phyloP scores from a whole-genome alignment of 148 eudicot genomes.

The Spergularia marina region DNA sequence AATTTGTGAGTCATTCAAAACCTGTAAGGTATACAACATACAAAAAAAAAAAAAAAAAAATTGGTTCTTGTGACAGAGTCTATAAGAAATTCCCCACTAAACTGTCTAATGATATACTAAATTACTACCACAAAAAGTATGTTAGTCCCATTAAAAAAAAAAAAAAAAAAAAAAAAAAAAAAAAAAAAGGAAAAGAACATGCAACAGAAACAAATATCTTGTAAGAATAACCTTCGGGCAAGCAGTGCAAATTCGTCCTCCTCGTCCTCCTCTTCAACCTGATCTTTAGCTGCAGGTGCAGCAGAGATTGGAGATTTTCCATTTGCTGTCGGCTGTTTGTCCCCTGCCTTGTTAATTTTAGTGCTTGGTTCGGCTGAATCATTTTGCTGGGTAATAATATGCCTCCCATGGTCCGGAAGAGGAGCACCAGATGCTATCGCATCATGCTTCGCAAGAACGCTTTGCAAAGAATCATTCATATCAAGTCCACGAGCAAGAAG shows the following conservation, averaged over 20 bases:
- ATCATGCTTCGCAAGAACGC: slow-evolving; percentile 77
- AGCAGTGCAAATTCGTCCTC: slow-evolving; percentile 80
- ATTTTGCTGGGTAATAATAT: slow-evolving; percentile 19
- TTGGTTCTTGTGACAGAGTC: too few relatives aligned
- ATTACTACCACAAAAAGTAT: not conserved
- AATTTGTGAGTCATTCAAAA: too few relatives aligned
- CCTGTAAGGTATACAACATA: too few relatives aligned
- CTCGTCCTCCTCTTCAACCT: slow-evolving; percentile 72
- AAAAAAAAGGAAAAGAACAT: not conserved
- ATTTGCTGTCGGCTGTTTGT: slow-evolving; percentile 25
- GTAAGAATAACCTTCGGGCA: slow-evolving; percentile 64
- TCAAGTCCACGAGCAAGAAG: slow-evolving; percentile 85
- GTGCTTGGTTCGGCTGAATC: slow-evolving; percentile 26
- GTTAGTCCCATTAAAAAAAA: not conserved
- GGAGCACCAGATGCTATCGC: slow-evolving; percentile 82
- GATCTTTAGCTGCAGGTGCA: slow-evolving; percentile 26
- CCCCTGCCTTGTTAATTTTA: slow-evolving; percentile 35
- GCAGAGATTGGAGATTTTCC: slow-evolving; percentile 38
- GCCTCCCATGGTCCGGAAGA: slow-evolving; percentile 41
- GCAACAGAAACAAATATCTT: slow-evolving; percentile 9
- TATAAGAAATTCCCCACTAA: not conserved
- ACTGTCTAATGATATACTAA: not conserved
- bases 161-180: not conserved
- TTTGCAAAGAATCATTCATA: slow-evolving; percentile 77
- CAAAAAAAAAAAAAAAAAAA: too few relatives aligned